phyloP scores from a whole-genome alignment of 1,139 yeast genomes.

The Suhomyces atakaporum region DNA sequence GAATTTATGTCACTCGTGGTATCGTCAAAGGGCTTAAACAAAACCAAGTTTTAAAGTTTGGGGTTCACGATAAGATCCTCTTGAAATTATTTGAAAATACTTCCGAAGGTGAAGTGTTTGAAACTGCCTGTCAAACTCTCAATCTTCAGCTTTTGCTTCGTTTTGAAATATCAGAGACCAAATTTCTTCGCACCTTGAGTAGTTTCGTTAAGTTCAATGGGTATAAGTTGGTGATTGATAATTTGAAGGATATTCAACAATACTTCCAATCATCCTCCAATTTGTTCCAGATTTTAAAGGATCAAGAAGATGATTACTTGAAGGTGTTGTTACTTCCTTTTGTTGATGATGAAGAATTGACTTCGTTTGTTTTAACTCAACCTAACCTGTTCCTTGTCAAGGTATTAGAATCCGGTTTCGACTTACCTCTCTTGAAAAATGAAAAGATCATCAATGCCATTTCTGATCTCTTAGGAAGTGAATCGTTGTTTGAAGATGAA shows the following conservation, averaged over 20 bases:
- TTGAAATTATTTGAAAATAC: conserved; percentile 50
- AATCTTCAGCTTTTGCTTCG: conserved; percentile 48
- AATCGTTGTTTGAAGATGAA: conserved; percentile 1
- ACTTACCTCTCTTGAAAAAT: conserved; percentile 4
- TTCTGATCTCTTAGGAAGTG: conserved; percentile 1
- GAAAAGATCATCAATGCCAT: background rate
- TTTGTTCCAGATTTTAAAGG: background rate
- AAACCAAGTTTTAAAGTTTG: conserved; percentile 30
- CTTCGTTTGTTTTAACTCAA: conserved; percentile 11
- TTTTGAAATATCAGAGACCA: conserved; percentile 21
- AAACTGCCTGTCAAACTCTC: conserved; percentile 52
- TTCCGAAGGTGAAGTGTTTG: conserved; percentile 63
- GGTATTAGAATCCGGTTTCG: conserved; percentile 13
- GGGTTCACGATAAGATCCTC: conserved; percentile 33
- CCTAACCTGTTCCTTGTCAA: conserved; percentile 9
- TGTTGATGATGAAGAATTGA: conserved; percentile 15
- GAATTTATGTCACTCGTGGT: conserved; percentile 64
- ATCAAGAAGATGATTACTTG: conserved; percentile 6
- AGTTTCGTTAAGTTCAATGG: conserved; percentile 49
- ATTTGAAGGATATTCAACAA: conserved; percentile 25
- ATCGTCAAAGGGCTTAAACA: conserved; percentile 50
- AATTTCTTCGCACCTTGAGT: conserved; percentile 35
- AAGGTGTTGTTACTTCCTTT: conserved; percentile 10
- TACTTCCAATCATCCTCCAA: conserved; percentile 19
- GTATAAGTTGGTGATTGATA: conserved; percentile 31